Conservation (phyloP, 352 stramenopile species). For the Peronospora destructor region DNA sequence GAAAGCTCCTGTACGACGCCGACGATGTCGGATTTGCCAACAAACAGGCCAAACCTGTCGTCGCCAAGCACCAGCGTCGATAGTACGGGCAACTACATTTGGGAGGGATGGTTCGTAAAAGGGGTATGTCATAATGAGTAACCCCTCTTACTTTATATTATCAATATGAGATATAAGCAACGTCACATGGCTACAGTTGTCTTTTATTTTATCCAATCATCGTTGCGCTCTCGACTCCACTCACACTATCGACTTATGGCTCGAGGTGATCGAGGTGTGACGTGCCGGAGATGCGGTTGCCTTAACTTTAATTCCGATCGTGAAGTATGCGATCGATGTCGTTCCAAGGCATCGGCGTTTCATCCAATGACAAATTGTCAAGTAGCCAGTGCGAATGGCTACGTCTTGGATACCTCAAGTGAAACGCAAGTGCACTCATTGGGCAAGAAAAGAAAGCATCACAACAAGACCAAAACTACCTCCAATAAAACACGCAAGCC, state of each 20-base stretch:
- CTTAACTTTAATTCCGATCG: conserved; percentile 36
- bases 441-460: conserved; percentile 8
- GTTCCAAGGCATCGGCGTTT: conserved; percentile 10
- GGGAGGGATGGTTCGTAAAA: too few relatives aligned
- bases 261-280: conserved; percentile 16
- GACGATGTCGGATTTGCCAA: too few relatives aligned
- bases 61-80: too few relatives aligned
- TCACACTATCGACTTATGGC: conserved; percentile 12
- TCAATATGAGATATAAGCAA: too few relatives aligned
- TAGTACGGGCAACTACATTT: too few relatives aligned
- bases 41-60: too few relatives aligned
- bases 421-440: conserved; percentile 5
- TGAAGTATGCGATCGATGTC: conserved; percentile 32
- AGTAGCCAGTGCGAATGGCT: background rate
- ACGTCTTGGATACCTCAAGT: background rate
- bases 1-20: too few relatives aligned
- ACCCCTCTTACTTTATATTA: too few relatives aligned
- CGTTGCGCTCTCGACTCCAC: background rate
- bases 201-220: conserved; percentile 9
- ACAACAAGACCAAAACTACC: conserved; percentile 2
- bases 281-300: conserved; percentile 38
- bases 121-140: too few relatives aligned
- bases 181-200: conserved; percentile 15
- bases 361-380: conserved; percentile 1
- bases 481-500: conserved; percentile 3